phyloP scores from a whole-genome alignment of 208 protist species.

The Trypanosoma platydactyli region DNA sequence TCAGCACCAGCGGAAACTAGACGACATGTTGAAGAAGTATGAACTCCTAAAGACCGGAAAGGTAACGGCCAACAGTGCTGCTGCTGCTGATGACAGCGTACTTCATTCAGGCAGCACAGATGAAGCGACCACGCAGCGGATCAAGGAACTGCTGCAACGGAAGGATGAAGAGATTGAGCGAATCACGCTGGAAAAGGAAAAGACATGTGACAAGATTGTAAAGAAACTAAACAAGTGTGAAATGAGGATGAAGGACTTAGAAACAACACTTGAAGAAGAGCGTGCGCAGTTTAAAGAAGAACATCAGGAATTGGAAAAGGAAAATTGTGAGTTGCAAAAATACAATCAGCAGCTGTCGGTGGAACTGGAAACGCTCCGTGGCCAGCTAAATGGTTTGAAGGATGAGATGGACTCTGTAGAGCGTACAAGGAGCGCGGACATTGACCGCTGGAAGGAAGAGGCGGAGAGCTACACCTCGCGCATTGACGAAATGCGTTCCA shows the following conservation, averaged over 20 bases:
- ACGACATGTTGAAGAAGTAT: slow-evolving; percentile 87
- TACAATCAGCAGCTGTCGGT: slow-evolving; percentile 86
- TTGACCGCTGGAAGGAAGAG: slow-evolving; percentile 71
- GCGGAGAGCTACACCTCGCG: slow-evolving; percentile 49
- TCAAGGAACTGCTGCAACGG: slow-evolving; percentile 75
- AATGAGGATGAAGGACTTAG: slow-evolving; percentile 74
- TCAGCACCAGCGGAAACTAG: slow-evolving; percentile 79
- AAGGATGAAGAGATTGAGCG: slow-evolving; percentile 88
- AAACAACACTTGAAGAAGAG: slow-evolving; percentile 77
- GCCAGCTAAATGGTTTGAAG: slow-evolving; percentile 49
- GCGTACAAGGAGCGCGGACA: slow-evolving; percentile 76
- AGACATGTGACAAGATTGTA: slow-evolving; percentile 87
- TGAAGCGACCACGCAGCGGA: slow-evolving; percentile 61
- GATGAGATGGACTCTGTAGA: slow-evolving; percentile 58
- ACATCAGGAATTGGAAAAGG: slow-evolving; percentile 55
- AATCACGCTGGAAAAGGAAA: slow-evolving; percentile 70
- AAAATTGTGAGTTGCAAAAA: slow-evolving; percentile 62
- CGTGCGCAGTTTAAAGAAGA: slow-evolving; percentile 77
- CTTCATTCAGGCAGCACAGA: slow-evolving; percentile 34
- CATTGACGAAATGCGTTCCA: slow-evolving; percentile 67
- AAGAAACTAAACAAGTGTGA: slow-evolving; percentile 91
- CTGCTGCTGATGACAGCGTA: slow-evolving; percentile 4
- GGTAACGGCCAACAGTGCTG: slow-evolving; percentile 46
- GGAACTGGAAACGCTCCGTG: slow-evolving; percentile 77
- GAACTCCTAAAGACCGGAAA: slow-evolving; percentile 86